Base-by-base conservation (phyloP, 805 yeast species). In the Saccharomyces cerevisiae region DNA sequence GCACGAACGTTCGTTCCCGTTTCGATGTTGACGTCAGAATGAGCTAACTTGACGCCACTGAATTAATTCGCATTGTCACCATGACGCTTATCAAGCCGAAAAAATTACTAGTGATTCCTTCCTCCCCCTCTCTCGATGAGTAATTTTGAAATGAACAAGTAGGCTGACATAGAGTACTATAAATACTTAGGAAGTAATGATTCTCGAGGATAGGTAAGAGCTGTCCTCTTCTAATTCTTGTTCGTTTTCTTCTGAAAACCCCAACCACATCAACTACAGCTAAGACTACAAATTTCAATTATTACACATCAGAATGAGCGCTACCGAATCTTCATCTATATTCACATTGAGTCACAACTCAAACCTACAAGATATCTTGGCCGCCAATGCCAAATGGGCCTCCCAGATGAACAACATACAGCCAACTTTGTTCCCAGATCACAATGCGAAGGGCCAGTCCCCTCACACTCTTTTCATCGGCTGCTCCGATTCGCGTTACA, bases 391-490 rank as follows among this genome's bases (percentile, higher is more conserved):
- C 46, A 65, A 66, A 41, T 79, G 83, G 83, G 74, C 79, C n/a
- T 56, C 61, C 32, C 53, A 70, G 21, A 73, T 82, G 56, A 75
- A 75, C 52, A 68, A 71, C 24, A 70, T 75, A 49, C 79, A 82
- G 62, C 85, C 89, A 0, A 76, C 77, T 48, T 70, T 87, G 9
- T 78, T 87, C 65, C 81, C 80, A 72, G 57, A 62, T 27, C 59
- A 55, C 53, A 88, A 89, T 62, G 91, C 84, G 1, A 75, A 80
- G 63, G 97, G 97, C 51, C 97, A 90, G 71, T 68, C 81, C n/a
- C 98, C 98, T 21, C 94, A 89, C 70, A 89, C 96, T 3, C 73
- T 92, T 50, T 90, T 96, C 91, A 85, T 91, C 56, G 96, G 97
- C 3, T 91, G 98, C 68, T 84, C 95, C 2, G 98, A 91, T 69